Evolutionary conservation across 495 filamentous ascomycete species (phyloP).

Genomic region (Penicillium ucsense): DNA sequence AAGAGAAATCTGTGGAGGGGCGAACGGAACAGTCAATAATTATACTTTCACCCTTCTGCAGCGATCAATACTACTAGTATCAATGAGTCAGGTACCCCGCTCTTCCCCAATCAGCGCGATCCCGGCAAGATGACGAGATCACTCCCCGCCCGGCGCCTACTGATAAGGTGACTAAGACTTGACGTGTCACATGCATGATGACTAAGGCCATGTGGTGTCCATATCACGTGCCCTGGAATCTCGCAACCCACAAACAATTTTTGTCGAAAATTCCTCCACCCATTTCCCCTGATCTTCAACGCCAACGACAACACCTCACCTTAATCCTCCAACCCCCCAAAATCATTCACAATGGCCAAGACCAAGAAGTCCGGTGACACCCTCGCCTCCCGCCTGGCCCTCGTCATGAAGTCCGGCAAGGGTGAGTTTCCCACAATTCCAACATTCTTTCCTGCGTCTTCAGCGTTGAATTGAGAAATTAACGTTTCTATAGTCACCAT

Average conservation of each 20-base stretch:
- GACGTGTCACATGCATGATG: no score
- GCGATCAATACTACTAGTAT: no score
- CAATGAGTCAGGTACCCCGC: slow-evolving; percentile 13
- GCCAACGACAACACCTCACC: not conserved
- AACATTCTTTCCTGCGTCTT: not conserved
- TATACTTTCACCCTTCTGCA: not conserved
- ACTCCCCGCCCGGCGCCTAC: no score
- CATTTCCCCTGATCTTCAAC: not conserved
- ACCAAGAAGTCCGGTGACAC: slow-evolving; percentile 89
- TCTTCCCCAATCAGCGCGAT: not conserved
- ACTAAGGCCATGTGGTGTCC: slow-evolving; percentile 1
- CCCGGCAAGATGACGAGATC: not conserved
- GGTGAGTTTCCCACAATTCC: slow-evolving; percentile 9
- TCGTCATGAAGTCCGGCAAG: slow-evolving; percentile 98
- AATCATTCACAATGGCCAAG: slow-evolving; percentile 46
- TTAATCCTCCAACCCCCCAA: slow-evolving; percentile 1
- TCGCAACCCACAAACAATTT: slow-evolving; percentile 1
- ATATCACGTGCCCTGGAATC: not conserved
- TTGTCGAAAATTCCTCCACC: not conserved
- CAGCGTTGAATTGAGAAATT: not conserved
- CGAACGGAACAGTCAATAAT: slow-evolving; percentile 2
- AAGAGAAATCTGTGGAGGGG: not conserved
- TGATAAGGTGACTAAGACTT: no score
- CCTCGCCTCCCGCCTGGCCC: slow-evolving; percentile 81
- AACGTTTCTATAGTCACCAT: slow-evolving; percentile 47